Conservation (phyloP, 805 yeast species). For the Lipomyces yamanashiensis region DNA sequence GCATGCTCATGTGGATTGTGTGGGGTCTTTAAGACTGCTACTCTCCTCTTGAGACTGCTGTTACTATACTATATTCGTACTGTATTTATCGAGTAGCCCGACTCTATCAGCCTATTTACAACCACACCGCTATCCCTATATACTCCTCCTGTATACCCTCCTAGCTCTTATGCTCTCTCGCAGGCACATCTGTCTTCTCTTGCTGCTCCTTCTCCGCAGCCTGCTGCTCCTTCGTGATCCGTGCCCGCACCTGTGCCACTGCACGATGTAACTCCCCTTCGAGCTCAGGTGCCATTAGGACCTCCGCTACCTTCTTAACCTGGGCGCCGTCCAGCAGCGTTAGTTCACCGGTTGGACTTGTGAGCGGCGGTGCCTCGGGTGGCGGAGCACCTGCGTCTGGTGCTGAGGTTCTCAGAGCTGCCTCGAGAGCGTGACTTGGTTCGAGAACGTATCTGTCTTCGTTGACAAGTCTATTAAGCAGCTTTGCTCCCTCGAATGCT, state of each 20-base stretch:
- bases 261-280: constrained; percentile 36
- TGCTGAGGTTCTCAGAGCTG: constrained; percentile 5
- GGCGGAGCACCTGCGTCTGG: background rate
- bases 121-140: background rate
- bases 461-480: constrained; percentile 61
- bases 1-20: too few relatives aligned
- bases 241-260: constrained; percentile 29
- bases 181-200: background rate
- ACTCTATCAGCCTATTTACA: constrained; percentile 6
- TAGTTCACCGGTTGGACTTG: constrained; percentile 10
- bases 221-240: constrained; percentile 16
- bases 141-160: too few relatives aligned
- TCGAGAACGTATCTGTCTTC: constrained; percentile 48
- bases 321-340: constrained; percentile 20
- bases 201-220: background rate
- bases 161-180: background rate
- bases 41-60: too few relatives aligned
- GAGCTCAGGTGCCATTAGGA: constrained; percentile 33
- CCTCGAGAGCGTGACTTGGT: constrained; percentile 33
- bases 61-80: background rate
- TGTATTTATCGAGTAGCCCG: background rate
- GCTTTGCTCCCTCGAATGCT: constrained; percentile 75
- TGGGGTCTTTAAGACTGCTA: too few relatives aligned
- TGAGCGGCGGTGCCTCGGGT: background rate
- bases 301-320: constrained; percentile 13